Evolutionary conservation across 306 rosid species (phyloP), one percentile per base, ranked within the genome.

Genomic region (Dryas alaskensis): DNA sequence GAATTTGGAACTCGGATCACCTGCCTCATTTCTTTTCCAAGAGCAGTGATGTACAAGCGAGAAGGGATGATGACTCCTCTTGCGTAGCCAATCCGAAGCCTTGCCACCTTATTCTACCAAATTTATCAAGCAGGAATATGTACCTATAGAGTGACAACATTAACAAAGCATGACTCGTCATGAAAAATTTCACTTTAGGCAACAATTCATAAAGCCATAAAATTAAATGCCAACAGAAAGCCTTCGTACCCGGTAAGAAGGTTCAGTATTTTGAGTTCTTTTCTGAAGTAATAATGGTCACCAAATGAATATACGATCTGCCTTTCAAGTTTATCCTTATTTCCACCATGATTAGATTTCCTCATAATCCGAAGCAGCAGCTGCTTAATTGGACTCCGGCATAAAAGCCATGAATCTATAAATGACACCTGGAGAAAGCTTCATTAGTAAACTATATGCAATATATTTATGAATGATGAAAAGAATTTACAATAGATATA

Each of bases 21-120:
- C 43, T 52, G 72, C 89, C 86, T 87, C 80, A 86, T 69, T 81
- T 25, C 66, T 83, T 86, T 70, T 87, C 81, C 76, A 87, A 75
- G 78, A 91, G 86, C 70, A 84, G 81, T 27, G 89, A 80, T 13
- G 97, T 65, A 76, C 97, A 88, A 12, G 88, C 83, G 72, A 80
- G 68, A 79, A 94, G 95, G 78, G 92, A 89, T 13, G 87, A 81
- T 14, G 84, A 22, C 77, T 94, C 97, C 66, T 91, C 90, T 74
- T 89, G 50, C 4, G 86, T 85, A 64, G 97, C 96, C 73, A 44
- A 47, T 73, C 98, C 98, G 72, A 60, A 88, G 44, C 96, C 96
- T 75, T 91, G 96, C 97, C 96, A 94, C 87, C 98, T 87, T 84
- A 89, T 83, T 88, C 92, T 87, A 66, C 98, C 98, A 79, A 88